A percentile compares a stretch with the other conserved stretches of the same genome.
These are phyloP conservation scores for Pogostemon cablin DNA, from an alignment of 257 asterid species.

Conservation along the genomic window DNA sequence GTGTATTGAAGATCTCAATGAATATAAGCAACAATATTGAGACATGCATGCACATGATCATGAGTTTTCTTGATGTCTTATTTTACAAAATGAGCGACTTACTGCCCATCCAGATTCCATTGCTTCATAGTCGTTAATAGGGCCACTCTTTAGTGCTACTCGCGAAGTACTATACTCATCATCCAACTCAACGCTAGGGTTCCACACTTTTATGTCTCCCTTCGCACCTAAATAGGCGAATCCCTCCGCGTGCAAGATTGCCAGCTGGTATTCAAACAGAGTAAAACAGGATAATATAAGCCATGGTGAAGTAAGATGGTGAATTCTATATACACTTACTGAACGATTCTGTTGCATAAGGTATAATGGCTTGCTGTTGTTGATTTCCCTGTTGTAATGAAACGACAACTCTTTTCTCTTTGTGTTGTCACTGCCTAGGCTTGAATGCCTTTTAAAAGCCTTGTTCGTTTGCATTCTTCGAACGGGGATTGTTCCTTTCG, in stretches of 20 bases:
- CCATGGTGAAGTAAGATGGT: background rate
- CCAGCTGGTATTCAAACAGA: slow-evolving; percentile 39
- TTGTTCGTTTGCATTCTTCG: slow-evolving; percentile 38
- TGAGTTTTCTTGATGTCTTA: background rate
- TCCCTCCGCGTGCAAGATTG: slow-evolving; percentile 57
- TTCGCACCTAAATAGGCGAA: slow-evolving; percentile 65
- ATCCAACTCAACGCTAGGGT: slow-evolving; percentile 60
- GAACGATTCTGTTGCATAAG: slow-evolving; percentile 52
- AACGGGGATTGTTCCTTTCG: slow-evolving; percentile 67
- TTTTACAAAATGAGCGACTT: slow-evolving; percentile 28
- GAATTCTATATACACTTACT: slow-evolving; percentile 39
- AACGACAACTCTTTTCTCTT: slow-evolving; percentile 25
- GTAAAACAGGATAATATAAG: background rate
- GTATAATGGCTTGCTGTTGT: slow-evolving; percentile 30
- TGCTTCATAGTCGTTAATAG: slow-evolving; percentile 40
- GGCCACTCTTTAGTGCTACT: slow-evolving; percentile 56
- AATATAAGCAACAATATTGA: background rate
- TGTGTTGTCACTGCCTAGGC: background rate
- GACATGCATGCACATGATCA: background rate
- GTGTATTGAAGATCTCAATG: slow-evolving; percentile 2
- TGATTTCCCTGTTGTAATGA: slow-evolving; percentile 23
- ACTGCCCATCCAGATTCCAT: slow-evolving; percentile 80
- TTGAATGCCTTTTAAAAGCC: background rate
- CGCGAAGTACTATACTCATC: slow-evolving; percentile 66
- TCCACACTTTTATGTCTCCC: slow-evolving; percentile 60